Evolutionary conservation across 164 flowering plant genomes (phyloP).

Genomic region (Umbilicus rupestris): DNA sequence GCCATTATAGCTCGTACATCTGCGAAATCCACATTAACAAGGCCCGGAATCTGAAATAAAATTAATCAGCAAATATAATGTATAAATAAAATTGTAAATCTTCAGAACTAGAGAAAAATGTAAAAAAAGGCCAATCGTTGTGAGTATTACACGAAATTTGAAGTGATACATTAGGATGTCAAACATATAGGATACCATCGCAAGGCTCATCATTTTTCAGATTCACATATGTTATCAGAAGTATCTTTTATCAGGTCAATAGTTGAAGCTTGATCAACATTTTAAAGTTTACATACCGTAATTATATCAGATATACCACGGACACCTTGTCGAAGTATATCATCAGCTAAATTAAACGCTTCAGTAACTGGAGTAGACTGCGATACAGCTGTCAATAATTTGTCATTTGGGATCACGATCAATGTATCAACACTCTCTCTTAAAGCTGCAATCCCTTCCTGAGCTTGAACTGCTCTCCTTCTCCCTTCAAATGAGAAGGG

Average conservation of each 20-base stretch:
- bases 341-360: constrained; percentile 93
- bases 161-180: background rate
- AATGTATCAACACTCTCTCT: constrained; percentile 89
- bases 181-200: background rate
- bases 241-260: background rate
- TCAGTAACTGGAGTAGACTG: constrained; percentile 92
- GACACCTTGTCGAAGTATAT: constrained; percentile 91
- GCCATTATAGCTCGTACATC: constrained; percentile 85
- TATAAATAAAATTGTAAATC: background rate
- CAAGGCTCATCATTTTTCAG: background rate
- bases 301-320: constrained; percentile 97
- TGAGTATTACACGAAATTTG: background rate
- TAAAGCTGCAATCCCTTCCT: constrained; percentile 91
- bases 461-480: constrained; percentile 85
- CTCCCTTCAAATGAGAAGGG: constrained; percentile 95
- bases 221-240: background rate
- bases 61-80: background rate
- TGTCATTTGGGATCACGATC: constrained; percentile 94
- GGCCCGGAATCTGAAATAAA: constrained; percentile 48
- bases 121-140: background rate
- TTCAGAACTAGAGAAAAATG: background rate
- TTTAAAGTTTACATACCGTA: constrained; percentile 42
- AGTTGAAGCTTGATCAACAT: background rate
- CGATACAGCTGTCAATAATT: constrained; percentile 80
- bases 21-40: constrained; percentile 77